Base-by-base conservation (phyloP, 371 early-diverging fungal genomes). In the Catenaria anguillulae region DNA sequence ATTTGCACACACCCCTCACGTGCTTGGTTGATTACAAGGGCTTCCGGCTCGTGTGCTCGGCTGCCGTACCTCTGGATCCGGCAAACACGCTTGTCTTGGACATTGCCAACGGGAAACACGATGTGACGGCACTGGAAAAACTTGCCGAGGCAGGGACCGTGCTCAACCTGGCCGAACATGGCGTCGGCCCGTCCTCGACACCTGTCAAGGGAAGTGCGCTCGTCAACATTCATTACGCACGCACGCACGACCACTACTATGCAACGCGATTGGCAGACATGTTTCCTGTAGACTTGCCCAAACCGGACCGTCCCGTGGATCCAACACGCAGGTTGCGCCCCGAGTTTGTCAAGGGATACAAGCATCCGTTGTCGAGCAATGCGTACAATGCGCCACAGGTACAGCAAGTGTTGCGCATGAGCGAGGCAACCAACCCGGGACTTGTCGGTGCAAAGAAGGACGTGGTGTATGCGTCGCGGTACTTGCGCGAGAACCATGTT, bases 1-100 rank as follows among this genome's bases (percentile, higher is more conserved):
- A 62, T 26, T 62, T 71, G 24, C 68, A 69, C 52, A 75, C 77
- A 2, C 65, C 70, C 13, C 61, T 78, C 34, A 75, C 76, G 75
- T 67, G 68, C 34, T 34, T 75, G 24, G 54, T 78, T 24, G 79
- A 78, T 63, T 78, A 78, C 69, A 78, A 77, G 60, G 79, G 79
- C 4, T 78, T 78, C 65, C 54, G 79, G 24, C 63, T 78, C 17
- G 71, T 78, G 31, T 72, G 73, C 19, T 71, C 70, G 56, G 76
- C 77, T 4, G 70, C 72, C 46, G 70, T 72, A 68, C 68, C 71
- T 17, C 66, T 73, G 23, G 67, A 68, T 40, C 68, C 64, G 31
- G 34, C 55, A 37, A 21, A 23, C 21, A 60, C 63, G 12, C 63
- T 63, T 6, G 43, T 62, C 15, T 40, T 63, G 24, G 62, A 61